These are phyloP conservation scores for Vaccinium corymbosum DNA, from an alignment of 148 eudicot species.

Conservation along the genomic window DNA sequence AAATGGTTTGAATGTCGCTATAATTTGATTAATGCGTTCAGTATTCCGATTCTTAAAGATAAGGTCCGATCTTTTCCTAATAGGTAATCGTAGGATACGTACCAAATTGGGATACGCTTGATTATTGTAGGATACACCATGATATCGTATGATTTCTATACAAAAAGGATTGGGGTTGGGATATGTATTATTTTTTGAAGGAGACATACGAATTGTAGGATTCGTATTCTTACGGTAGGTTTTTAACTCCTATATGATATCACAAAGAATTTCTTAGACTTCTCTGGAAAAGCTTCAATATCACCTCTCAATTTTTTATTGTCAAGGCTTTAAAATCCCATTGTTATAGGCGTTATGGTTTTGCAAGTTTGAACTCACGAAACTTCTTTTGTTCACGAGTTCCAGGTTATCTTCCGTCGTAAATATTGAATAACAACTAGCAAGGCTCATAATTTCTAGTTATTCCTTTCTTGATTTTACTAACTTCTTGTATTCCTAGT, in stretches of 20 bases:
- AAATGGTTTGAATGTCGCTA: no score
- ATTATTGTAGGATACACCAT: no score
- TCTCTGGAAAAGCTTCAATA: background rate
- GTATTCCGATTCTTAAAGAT: no score
- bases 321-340: background rate
- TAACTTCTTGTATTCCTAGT: background rate
- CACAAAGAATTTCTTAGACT: background rate
- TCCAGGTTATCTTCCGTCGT: background rate
- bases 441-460: background rate
- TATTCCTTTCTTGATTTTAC: background rate
- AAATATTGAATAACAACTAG: background rate
- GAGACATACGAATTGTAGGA: no score
- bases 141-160: no score
- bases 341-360: background rate
- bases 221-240: no score
- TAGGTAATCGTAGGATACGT: no score
- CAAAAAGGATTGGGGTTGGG: no score
- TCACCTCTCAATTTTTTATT: background rate
- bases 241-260: background rate
- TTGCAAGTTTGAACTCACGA: background rate
- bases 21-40: no score
- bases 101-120: no score
- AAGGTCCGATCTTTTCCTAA: no score
- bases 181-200: no score
- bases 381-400: background rate